Conservation (phyloP, 139 green algal genomes). For the Coelastrella sp. region DNA sequence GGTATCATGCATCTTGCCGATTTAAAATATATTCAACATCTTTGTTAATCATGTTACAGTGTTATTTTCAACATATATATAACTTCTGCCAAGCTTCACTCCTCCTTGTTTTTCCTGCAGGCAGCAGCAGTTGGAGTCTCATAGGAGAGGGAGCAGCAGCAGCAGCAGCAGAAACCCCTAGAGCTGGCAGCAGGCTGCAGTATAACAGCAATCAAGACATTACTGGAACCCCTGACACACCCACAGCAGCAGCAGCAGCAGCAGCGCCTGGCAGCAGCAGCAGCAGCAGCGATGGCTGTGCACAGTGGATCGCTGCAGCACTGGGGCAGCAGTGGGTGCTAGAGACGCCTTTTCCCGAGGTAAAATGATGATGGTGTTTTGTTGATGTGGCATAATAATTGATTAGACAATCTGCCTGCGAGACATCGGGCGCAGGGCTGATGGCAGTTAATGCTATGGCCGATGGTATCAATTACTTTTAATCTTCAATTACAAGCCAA, state of each 20-base stretch:
- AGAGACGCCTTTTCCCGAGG: slow-evolving; percentile 39
- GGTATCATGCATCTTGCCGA: not conserved
- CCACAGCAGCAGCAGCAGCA: slow-evolving; percentile 29
- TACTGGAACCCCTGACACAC: not conserved
- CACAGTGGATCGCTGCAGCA: not conserved
- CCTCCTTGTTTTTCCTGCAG: not conserved
- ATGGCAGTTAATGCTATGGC: no score
- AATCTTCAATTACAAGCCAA: no score
- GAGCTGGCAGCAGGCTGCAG: not conserved
- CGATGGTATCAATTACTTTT: no score
- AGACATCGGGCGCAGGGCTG: no score
- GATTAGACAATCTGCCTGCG: no score
- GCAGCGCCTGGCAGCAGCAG: not conserved
- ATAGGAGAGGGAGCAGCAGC: not conserved
- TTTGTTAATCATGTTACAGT: no score
- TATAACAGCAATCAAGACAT: slow-evolving; percentile 29
- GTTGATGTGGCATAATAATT: no score
- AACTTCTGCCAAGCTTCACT: not conserved
- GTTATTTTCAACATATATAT: not conserved
- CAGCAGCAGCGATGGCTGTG: not conserved
- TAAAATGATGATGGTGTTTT: not conserved
- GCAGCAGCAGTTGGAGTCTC: not conserved
- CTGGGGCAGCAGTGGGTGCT: slow-evolving; percentile 29
- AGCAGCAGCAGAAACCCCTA: not conserved
- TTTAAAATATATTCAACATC: not conserved